Base-by-base conservation (phyloP, 1,284 basidiomycete species). In the Rhodotorula sp. region DNA sequence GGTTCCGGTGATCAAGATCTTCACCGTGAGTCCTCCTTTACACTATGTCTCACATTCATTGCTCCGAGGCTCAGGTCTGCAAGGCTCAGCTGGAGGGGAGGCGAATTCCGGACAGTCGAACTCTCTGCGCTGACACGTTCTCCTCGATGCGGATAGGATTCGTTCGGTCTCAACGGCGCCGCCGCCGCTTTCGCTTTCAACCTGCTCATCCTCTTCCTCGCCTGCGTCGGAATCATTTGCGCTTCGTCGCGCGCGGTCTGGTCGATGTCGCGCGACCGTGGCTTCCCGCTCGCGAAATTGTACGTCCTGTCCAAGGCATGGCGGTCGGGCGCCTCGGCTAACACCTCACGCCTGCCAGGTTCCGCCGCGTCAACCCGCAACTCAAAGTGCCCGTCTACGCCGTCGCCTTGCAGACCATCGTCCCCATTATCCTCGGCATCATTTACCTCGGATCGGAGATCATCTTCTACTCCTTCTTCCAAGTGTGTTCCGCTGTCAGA, bases 381-480 rank as follows among this genome's bases (percentile, higher is more conserved):
- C 56, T 67, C n/a, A 28, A 55, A 18, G 69, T 70, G 2, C 69
- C 69, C 8, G 7, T 70, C 26, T 52, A 55, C 43, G 69, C 69
- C 1, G 54, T 64, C 54, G 28, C 59, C 15, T 62, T 70, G 16
- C 69, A 70, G 19, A 28, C 54, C 14, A 48, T 43, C 21, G 47
- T 70, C 2, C 69, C 69, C 4, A 62, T 61, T 10, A 64, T 67
- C 28, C 65, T 70, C 16, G 59, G 65, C 52, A 38, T 70, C 16
- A 64, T 70, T 54, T 67, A 67, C 43, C 55, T 70, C 21, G 69
- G 65, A 2, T 57, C 58, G 2, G 16, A n/a, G 5, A 48, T 52
- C 16, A 61, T 70, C 38, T 70, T 70, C 65, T 63, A 62, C 59
- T 52, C 69, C 4, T 64, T 64, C 52, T 70, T 70, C 61, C 69